Conservation (phyloP, 441 rosid genomes). For the Erysimum cheiri region DNA sequence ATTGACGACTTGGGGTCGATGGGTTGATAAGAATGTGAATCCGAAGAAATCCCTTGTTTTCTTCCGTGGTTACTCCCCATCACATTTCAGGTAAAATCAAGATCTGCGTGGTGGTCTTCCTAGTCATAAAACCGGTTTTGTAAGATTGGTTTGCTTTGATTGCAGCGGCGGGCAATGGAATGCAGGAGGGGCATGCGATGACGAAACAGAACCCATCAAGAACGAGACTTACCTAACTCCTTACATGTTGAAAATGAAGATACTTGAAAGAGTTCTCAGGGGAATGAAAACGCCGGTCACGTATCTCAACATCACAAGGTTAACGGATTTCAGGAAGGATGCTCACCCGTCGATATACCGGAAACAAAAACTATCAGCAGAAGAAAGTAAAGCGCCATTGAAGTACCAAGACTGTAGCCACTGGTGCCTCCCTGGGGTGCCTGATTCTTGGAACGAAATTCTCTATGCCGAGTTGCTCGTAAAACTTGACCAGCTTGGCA, state of each 20-base stretch:
- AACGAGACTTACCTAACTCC: conserved; percentile 64
- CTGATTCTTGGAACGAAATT: conserved; percentile 89
- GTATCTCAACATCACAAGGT: conserved; percentile 76
- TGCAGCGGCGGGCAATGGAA: conserved; percentile 98
- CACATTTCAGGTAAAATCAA: conserved; percentile 78
- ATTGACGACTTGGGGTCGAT: conserved; percentile 86
- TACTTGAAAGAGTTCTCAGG: conserved; percentile 69
- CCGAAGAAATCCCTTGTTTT: conserved; percentile 68
- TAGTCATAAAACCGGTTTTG: neutral
- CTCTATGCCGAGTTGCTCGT: conserved; percentile 73
- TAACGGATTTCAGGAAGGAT: conserved; percentile 88
- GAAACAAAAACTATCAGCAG: conserved; percentile 49
- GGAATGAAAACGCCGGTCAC: conserved; percentile 83
- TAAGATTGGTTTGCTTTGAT: neutral
- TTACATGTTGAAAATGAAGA: conserved; percentile 77
- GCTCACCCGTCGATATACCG: conserved; percentile 89
- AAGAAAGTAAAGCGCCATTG: conserved; percentile 56
- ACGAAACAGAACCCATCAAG: conserved; percentile 80
- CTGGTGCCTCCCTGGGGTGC: conserved; percentile 98
- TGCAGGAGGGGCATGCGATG: conserved; percentile 88
- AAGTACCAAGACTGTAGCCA: conserved; percentile 93
- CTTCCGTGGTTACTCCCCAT: conserved; percentile 87
- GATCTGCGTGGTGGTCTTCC: neutral
- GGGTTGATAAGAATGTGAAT: conserved; percentile 83
- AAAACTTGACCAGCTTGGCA: conserved; percentile 45